These are phyloP conservation scores for Polygonum maritimum DNA, from an alignment of 148 eudicot genomes.

Conservation along the genomic window DNA sequence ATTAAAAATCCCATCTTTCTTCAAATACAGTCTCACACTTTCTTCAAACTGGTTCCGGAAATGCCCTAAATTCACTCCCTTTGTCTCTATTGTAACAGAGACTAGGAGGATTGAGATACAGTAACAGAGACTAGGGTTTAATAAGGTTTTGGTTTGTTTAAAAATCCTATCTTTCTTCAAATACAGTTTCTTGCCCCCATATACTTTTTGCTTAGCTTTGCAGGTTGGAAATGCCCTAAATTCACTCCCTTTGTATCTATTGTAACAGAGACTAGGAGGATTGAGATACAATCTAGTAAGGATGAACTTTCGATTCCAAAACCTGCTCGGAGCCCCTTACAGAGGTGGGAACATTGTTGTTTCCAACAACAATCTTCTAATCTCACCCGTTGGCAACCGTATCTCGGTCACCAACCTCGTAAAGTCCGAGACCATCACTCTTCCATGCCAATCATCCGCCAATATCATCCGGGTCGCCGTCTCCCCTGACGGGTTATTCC, in stretches of 20 bases:
- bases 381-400: slow-evolving; percentile 81
- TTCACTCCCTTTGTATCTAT: not conserved
- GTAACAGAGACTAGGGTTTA: too few species aligned
- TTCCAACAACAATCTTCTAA: slow-evolving; percentile 43
- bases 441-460: slow-evolving; percentile 70
- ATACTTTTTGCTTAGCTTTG: too few species aligned
- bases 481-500: slow-evolving; percentile 69
- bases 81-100: not conserved
- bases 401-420: slow-evolving; percentile 74
- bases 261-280: not conserved
- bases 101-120: not conserved
- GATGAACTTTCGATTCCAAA: slow-evolving; percentile 90
- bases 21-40: too few species aligned
- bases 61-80: not conserved
- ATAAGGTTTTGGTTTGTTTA: too few species aligned
- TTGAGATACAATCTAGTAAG: not conserved
- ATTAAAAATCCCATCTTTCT: too few species aligned
- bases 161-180: too few species aligned
- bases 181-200: too few species aligned
- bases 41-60: too few species aligned
- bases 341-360: slow-evolving; percentile 79
- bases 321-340: slow-evolving; percentile 90
- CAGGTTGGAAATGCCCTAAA: too few species aligned
- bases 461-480: slow-evolving; percentile 65
- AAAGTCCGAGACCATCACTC: slow-evolving; percentile 64